These are phyloP conservation scores for Penicillium fuscoglaucum DNA, from an alignment of 2,329 filamentous ascomycete genomes.

Conservation along the genomic window DNA sequence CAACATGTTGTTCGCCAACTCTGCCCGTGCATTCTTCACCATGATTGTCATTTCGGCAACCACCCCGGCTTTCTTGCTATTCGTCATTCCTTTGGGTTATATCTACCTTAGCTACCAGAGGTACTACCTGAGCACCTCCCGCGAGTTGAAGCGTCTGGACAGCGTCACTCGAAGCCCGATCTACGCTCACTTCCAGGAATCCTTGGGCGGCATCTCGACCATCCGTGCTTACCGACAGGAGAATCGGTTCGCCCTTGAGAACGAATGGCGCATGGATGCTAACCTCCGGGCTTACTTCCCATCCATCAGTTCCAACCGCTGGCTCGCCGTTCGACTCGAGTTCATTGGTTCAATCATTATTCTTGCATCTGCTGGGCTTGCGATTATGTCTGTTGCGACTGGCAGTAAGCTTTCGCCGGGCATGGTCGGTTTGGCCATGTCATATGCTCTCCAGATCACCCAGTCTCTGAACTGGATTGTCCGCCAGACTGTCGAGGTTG, in stretches of 20 bases:
- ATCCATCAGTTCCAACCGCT: conserved; percentile 89
- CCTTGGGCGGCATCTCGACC: conserved; percentile 87
- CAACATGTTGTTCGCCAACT: conserved; percentile 89
- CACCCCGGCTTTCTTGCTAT: conserved; percentile 74
- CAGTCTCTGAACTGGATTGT: conserved; percentile 99
- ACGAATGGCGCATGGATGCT: conserved; percentile 95
- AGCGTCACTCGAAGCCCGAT: conserved; percentile 95
- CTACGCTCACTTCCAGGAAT: conserved; percentile 98
- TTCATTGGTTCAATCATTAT: conserved; percentile 96
- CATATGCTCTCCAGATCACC: conserved; percentile 95
- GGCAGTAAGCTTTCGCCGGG: conserved; percentile 67
- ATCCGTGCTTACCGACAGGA: conserved; percentile 94
- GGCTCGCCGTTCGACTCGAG: conserved; percentile 91
- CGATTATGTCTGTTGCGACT: conserved; percentile 75
- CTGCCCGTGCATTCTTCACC: conserved; percentile 75
- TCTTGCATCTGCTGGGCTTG: conserved; percentile 76
- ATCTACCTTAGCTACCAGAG: conserved; percentile 93
- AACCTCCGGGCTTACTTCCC: conserved; percentile 95
- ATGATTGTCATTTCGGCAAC: conserved; percentile 79
- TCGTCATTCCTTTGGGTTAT: conserved; percentile 77
- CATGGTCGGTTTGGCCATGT: conserved; percentile 89
- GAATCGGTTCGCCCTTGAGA: conserved; percentile 82
- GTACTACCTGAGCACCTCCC: conserved; percentile 94
- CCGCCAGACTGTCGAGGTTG: conserved; percentile 97
- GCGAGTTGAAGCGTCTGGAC: conserved; percentile 93